Base-by-base conservation (phyloP, 2,329 filamentous ascomycete species). In the Tolypocladium inflatum region DNA sequence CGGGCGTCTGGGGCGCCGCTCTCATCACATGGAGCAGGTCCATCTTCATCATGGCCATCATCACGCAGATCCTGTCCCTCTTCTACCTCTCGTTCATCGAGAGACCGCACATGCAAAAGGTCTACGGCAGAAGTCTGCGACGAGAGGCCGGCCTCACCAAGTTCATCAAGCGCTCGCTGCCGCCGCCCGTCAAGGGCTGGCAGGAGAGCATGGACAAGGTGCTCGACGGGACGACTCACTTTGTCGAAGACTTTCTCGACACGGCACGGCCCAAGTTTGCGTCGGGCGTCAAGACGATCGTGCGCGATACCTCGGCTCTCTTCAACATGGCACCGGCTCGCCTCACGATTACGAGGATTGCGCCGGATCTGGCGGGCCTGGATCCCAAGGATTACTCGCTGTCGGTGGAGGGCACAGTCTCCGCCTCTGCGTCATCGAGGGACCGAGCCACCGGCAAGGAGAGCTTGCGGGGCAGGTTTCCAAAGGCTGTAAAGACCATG, bases 31-130 rank as follows among this genome's bases (percentile, higher is more conserved):
- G 90, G 81, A 97, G 90, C 71, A 84, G 86, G 56, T 80, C 89
- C 5, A 88, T 99, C 63, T 95, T 96, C 70, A 84, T 91, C 69
- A 81, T 97, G 64, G 93, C 94, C 2, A 77, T 97, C 26, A 73
- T 92, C 41, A 91, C 90, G 63, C 94, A 99, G 68, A 83, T 93
- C 38, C 78, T 97, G 55, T 94, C 89, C 1, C 78, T 97, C 38
- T 85, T 80, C 37, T 97, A 97, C 76, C 90, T 99, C 57, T 90
- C 96, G 59, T 89, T 93, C 63, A 89, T 99, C 11, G 94, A 99
- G 74, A 87, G 92, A 60, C 94, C 93, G 17, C 94, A 99, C 72
- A 97, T 99, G 92, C 90, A 96, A 71, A 97, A 96, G 79, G 83
- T 97, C 21, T 99, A 99, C 68, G 93, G 94, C 48, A 81, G 86